A percentile compares a stretch with the other conserved stretches of the same genome.
Conservation (phyloP, 768 basidiomycete species). For the Leccinum variicolor region DNA sequence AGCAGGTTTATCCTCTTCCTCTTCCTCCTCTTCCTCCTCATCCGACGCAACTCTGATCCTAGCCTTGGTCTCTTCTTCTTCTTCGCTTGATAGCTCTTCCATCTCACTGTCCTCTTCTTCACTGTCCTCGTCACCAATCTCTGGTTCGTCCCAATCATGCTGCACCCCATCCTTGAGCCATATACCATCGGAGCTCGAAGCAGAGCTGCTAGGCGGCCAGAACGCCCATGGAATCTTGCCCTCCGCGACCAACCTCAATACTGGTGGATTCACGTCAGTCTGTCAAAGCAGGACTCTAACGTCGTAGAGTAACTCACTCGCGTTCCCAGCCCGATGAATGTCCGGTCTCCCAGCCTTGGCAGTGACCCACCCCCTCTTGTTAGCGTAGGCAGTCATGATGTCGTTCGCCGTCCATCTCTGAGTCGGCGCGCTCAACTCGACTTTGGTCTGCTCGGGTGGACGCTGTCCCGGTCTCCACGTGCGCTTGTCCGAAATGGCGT, state of each 20-base stretch:
- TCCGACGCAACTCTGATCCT: constrained; percentile 4
- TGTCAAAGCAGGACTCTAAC: neutral
- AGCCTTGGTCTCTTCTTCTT: constrained; percentile 2
- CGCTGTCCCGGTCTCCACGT: constrained; percentile 66
- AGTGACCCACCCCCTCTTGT: constrained; percentile 79
- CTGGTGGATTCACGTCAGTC: constrained; percentile 35
- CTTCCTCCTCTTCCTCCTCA: constrained; percentile 18
- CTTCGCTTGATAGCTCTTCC: constrained; percentile 12
- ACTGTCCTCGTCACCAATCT: constrained; percentile 29
- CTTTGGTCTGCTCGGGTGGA: constrained; percentile 17
- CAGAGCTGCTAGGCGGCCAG: constrained; percentile 58
- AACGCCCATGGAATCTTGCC: constrained; percentile 82
- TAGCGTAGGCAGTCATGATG: constrained; percentile 74
- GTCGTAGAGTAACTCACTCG: constrained; percentile 50
- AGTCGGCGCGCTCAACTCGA: constrained; percentile 6
- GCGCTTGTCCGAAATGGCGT: constrained; percentile 54
- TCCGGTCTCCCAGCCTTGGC: constrained; percentile 91
- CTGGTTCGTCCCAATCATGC: constrained; percentile 22
- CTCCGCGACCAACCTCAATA: constrained; percentile 81
- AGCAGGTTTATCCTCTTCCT: constrained; percentile 7
- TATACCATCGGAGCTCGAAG: constrained; percentile 44
- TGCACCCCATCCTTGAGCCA: constrained; percentile 46
- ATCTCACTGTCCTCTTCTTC: constrained; percentile 23
- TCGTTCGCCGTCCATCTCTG: constrained; percentile 81
- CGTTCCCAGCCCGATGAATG: constrained; percentile 84